Base-by-base conservation (phyloP, 768 basidiomycete species). In the Gymnopilus dilepis region DNA sequence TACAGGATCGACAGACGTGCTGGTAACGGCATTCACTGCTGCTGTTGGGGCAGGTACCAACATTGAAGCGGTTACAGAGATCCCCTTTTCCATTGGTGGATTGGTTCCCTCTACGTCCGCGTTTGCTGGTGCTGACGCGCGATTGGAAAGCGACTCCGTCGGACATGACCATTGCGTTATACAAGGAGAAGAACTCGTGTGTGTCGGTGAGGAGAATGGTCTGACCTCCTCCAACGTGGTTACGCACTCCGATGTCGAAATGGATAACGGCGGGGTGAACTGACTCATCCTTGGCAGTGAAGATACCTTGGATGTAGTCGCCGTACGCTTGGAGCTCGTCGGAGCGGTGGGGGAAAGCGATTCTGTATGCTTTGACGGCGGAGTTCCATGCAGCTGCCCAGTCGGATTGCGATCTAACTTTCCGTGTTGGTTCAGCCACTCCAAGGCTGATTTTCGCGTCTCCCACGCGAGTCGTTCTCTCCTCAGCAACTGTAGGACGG, bases 181-280 rank as follows among this genome's bases (percentile, higher is more conserved):
- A 34, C 6, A 65, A 48, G 2, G 12, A 0, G 0, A 8, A 7
- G 65, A 64, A 66, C 1, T 26, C 6, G 12, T 48, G 4, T 22
- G 5, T 12, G 50, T 78, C 69, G 15, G 67, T 68, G 66, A 78
- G 70, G 0, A 66, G 28, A 0, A 66, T 24, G 2, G 53, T n/a
- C 17, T 61, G 61, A 24, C 66, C 59, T 6, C 65, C 59, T 17
- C 59, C 65, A 21, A 74, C 72, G 3, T 51, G 19, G 2, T 68
- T 65, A 3, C 76, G 51, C 19, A 77, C 59, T 0, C 72, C 74
- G 13, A 64, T 61, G 59, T 81, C 78, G 53, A 65, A 76, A 2
- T 63, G 26, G 56, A 80, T 66, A 64, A 80, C 56, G 5, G 60
- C 22, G 3, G 4, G 33, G 33, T 34, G 33, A 12, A 34, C 33